Evolutionary conservation across 495 filamentous ascomycete genomes (phyloP), one percentile per base, ranked within the genome.

Genomic region (Trichoderma reesei): DNA sequence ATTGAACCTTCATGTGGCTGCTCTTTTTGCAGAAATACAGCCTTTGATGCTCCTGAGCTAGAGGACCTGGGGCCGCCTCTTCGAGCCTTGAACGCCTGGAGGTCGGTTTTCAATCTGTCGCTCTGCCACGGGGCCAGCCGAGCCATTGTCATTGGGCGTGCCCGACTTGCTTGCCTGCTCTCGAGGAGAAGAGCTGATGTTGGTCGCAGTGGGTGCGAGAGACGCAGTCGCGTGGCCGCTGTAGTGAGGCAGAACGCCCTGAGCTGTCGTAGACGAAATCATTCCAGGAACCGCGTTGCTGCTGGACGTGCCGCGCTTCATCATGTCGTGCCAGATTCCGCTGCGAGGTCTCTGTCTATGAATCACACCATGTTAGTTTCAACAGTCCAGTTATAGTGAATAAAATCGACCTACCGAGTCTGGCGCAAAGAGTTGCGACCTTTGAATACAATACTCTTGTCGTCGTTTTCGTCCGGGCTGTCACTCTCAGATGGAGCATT

Each of bases 231-330:
- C 77, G 65, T 77, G 67, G 3, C 76, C 78, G 16, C 72, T 63
- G 59, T 76, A 79, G n/a, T 75, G 76, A n/a, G 78, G 79, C 48
- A 82, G 60, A 41, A 74, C 71, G 42, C 78, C 79, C 16, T 77
- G 77, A 26, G 75, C 79, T 7, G 76, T 82, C 7, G 78, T 77
- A 42, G 78, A 76, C 0, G 78, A 76, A 18, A 82, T 62, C 5
- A 76, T 70, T 48, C 79, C 73, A 62, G 73, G 73, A 44, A 75
- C 69, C 13, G 64, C 72, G 13, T 67, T 63, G 18, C 66, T 66
- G 44, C 78, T 78, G 9, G 77, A 68, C 13, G 75, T 69, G 5
- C 72, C 73, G 64, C 74, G 77, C 68, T 79, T 80, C 64, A 80
- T 42, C 67, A 79, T 74, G 0, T 71, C 67, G 36, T 77, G 73